A percentile compares a stretch with the other conserved stretches of the same genome.
Evolutionary conservation across 2,329 filamentous ascomycete species (phyloP).

Genomic region (Hymenoscyphus scutula): DNA sequence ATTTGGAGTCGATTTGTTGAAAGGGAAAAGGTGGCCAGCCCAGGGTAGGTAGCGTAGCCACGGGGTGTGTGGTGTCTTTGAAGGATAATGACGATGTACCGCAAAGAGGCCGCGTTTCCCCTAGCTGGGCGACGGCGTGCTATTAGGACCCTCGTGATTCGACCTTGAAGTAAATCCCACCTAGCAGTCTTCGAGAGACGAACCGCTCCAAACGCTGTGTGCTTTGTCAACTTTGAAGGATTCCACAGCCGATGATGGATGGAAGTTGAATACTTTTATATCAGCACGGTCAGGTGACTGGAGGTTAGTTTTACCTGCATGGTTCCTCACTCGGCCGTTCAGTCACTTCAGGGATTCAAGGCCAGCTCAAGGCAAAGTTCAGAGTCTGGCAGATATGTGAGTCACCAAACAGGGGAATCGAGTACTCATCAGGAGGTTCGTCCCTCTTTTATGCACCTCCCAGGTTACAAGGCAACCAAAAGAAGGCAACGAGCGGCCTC

Average conservation of each 20-base stretch:
- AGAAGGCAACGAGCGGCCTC: conserved; percentile 23
- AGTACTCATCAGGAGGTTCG: conserved; percentile 20
- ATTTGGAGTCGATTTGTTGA: too few relatives aligned
- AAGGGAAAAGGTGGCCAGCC: too few relatives aligned
- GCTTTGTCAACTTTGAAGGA: background rate
- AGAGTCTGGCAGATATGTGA: conserved; percentile 15
- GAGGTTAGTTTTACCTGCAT: background rate
- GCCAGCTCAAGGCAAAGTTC: background rate
- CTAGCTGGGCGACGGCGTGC: background rate
- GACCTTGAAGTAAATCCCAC: background rate
- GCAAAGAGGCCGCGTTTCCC: background rate
- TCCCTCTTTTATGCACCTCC: conserved; percentile 19
- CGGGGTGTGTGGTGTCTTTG: too few relatives aligned
- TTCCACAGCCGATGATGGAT: background rate
- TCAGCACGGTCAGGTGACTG: conserved; percentile 1
- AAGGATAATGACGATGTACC: background rate
- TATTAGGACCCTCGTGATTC: background rate
- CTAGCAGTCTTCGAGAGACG: background rate
- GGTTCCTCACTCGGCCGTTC: background rate
- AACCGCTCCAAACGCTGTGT: background rate
- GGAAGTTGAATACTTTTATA: background rate
- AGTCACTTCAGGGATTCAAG: background rate
- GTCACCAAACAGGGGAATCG: conserved; percentile 22
- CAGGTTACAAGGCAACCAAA: conserved; percentile 23
- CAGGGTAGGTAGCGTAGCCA: too few relatives aligned